Base-by-base conservation (phyloP, 768 basidiomycete genomes). In the Amanita jacksonii region DNA sequence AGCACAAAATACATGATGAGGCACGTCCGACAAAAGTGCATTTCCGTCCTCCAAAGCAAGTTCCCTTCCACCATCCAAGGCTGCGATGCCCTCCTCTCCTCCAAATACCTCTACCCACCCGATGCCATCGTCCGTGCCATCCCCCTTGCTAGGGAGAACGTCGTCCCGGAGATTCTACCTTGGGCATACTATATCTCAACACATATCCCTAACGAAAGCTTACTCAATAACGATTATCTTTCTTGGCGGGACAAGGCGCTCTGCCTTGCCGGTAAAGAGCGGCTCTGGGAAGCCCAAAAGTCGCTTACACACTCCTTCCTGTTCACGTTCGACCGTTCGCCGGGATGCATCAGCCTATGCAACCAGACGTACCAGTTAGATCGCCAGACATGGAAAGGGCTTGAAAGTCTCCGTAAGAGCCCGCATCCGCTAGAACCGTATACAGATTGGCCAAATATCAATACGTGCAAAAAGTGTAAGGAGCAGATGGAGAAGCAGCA, bases 161-260 rank as follows among this genome's bases (percentile, higher is more conserved):
- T 62, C 34, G 59, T 70, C 5, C 67, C 65, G 6, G 62, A 59
- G 38, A 60, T 70, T 19, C 63, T 70, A 1, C 68, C 68, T 1
- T 70, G 68, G 68, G 67, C 68, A 1, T 69, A 66, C 51, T 70
- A 70, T 43, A 65, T 70, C 42, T 69, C 66, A 37, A 62, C 66
- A 0, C 67, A 69, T 36, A 66, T 70, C 27, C 33, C 50, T 10
- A 56, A 57, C 15, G 61, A 65, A 18, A 57, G 61, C 9, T 56
- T 70, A 5, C 51, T 70, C 8, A 49, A 55, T 5, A 62, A 69
- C 44, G 31, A 52, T 1, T 58, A 60, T 5, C 53, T 70, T 20
- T 64, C 65, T 2, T 70, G 68, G 68, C 52, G 54, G 16, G 65
- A 68, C 48, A 70, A 67, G 43, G 62, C 68, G 0, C 55, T 68